phyloP scores from a whole-genome alignment of 352 stramenopile species.

The Phytophthora syringae region DNA sequence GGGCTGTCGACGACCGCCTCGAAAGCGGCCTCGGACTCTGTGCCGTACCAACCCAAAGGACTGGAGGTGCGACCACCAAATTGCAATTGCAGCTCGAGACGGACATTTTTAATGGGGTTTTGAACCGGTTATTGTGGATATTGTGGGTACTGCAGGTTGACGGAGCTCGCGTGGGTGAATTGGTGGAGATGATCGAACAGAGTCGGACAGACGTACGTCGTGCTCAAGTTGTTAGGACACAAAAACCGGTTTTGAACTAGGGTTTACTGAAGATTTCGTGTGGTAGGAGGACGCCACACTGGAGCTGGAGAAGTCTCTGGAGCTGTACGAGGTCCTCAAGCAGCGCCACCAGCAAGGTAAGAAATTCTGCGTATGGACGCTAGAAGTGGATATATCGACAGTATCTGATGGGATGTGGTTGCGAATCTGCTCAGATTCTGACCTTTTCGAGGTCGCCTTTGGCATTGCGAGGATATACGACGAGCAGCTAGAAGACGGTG shows the following conservation, averaged over 20 bases:
- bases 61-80: neutral
- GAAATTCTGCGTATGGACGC: slow-evolving; percentile 11
- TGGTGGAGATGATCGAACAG: slow-evolving; percentile 27
- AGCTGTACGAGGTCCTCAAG: slow-evolving; percentile 35
- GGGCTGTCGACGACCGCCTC: slow-evolving; percentile 9
- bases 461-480: slow-evolving; percentile 37
- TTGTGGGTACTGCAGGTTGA: neutral
- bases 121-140: too few relatives aligned
- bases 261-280: too few relatives aligned
- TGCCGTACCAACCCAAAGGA: neutral
- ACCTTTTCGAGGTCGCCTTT: slow-evolving; percentile 31
- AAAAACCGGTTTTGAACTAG: too few relatives aligned
- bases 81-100: neutral
- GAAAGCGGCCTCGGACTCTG: neutral
- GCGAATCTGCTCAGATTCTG: slow-evolving; percentile 7
- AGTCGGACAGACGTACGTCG: slow-evolving; percentile 25
- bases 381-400: neutral
- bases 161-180: slow-evolving; percentile 10
- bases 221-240: too few relatives aligned
- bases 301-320: slow-evolving; percentile 24
- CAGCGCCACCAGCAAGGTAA: slow-evolving; percentile 22
- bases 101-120: too few relatives aligned
- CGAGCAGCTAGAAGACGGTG: slow-evolving; percentile 23
- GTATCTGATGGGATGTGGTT: neutral
- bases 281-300: slow-evolving; percentile 18